Percentiles rank a stretch among this genome's conserved stretches.
Conservation (phyloP, 2,329 filamentous ascomycete species). For the Daldinia sp. region DNA sequence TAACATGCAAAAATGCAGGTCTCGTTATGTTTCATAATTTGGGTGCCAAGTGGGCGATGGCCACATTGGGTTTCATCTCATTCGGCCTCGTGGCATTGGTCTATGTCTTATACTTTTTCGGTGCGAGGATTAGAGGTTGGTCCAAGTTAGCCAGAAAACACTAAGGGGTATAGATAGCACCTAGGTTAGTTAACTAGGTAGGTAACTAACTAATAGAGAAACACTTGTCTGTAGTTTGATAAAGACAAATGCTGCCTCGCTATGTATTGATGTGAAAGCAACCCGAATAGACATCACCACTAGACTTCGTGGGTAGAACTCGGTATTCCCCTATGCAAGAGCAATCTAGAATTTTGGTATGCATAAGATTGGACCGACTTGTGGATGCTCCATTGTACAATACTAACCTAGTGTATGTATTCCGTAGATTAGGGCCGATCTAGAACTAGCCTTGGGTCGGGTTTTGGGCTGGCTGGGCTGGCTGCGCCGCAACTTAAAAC, state of each 20-base stretch:
- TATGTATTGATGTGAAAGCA: too few species aligned
- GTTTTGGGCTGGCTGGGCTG: not conserved
- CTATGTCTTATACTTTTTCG: constrained; percentile 53
- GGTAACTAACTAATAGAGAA: too few species aligned
- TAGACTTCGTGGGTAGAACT: not conserved
- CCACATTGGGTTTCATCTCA: constrained; percentile 51
- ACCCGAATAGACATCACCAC: too few species aligned
- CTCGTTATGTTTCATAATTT: constrained; percentile 51
- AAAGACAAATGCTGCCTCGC: too few species aligned
- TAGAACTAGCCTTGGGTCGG: not conserved
- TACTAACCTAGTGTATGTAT: too few species aligned
- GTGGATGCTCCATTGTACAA: not conserved
- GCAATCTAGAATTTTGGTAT: not conserved
- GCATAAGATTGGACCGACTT: not conserved
- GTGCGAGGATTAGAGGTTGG: constrained; percentile 45
- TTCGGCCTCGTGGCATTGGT: constrained; percentile 51
- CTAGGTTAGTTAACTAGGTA: too few species aligned
- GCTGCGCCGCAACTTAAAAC: not conserved
- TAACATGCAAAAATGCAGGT: constrained; percentile 27
- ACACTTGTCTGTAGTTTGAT: too few species aligned
- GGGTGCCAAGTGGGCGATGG: constrained; percentile 52
- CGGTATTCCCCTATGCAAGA: not conserved
- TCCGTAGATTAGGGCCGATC: constrained; percentile 3
- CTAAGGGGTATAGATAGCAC: not conserved
- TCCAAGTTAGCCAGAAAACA: constrained; percentile 49